Evolutionary conservation across 73 alveolate species (phyloP), one percentile per base, ranked within the genome.

Genomic region (Blepharisma japonicum): DNA sequence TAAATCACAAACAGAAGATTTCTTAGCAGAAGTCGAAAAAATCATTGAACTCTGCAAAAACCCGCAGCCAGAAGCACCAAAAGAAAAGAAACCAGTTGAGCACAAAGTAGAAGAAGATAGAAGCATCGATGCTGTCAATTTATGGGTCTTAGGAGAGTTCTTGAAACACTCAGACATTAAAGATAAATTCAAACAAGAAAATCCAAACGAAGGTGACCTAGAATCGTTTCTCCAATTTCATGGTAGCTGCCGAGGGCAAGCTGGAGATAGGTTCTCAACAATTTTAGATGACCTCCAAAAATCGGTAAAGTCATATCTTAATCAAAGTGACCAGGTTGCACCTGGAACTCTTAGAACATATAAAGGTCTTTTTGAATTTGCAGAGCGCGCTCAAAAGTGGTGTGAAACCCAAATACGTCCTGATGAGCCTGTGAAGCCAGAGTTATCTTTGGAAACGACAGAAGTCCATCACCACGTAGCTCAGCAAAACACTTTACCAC

Each of bases 81-180:
- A 53, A 53, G 67, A 53, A 20, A 11, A 53, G 67, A 53, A 53
- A 4, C n/a, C n/a, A 53, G 27, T 20, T 53, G 27, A 53, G 67
- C 67, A 11, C 67, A 53, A 53, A 53, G 27, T 20, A 14, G 67
- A 53, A 53, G 67, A 53, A 14, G 23, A 53, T 20, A 53, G 23
- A 53, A 53, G 67, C 67, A 53, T 14, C n/a, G 67, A 53, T 14
- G 67, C 23, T 53, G 67, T 53, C 27, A 14, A 11, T 14, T 53
- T 53, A 53, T 53, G 67, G 67, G 67, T 53, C 27, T 20, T 53
- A 14, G 67, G 67, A 11, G 67, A 53, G 23, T 53, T 53, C 67
- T 20, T 53, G 3, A 53, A 20, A 2, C 0, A 53, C 4, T 20
- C 67, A 14, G 27, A 53, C 0, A 20, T 53, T 14, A 53, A 53